These are phyloP conservation scores for Mimosa bimucronata DNA, from an alignment of 306 rosid genomes.

Conservation along the genomic window DNA sequence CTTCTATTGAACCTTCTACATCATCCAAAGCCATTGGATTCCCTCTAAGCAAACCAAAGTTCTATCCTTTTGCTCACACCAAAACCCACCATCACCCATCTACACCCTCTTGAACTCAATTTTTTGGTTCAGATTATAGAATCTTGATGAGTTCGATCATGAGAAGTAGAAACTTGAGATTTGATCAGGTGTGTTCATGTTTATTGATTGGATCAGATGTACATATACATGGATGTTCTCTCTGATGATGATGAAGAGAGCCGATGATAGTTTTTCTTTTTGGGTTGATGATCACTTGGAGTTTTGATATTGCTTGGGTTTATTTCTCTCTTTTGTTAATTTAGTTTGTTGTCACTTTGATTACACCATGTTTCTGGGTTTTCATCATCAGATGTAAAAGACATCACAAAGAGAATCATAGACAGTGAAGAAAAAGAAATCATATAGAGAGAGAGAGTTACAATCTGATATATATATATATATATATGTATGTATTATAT, in stretches of 20 bases:
- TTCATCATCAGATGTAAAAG: slow-evolving; percentile 26
- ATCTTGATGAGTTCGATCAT: neutral
- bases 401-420: neutral
- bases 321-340: neutral
- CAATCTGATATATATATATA: neutral
- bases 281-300: slow-evolving; percentile 15
- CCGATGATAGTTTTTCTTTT: slow-evolving; percentile 8
- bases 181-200: neutral
- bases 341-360: neutral
- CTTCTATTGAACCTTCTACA: neutral
- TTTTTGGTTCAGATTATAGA: neutral
- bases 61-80: slow-evolving; percentile 49
- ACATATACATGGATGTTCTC: slow-evolving; percentile 34
- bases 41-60: slow-evolving; percentile 39
- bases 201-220: slow-evolving; percentile 25
- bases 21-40: slow-evolving; percentile 35
- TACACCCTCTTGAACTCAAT: slow-evolving; percentile 46
- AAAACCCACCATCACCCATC: slow-evolving; percentile 32
- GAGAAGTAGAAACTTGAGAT: neutral
- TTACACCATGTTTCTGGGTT: slow-evolving; percentile 31
- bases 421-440: slow-evolving; percentile 23
- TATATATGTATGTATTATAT: neutral
- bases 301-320: slow-evolving; percentile 36
- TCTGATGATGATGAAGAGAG: neutral
- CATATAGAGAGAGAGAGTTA: neutral